Conservation (phyloP, 1,284 basidiomycete genomes). For the Macrocystidia cucumis region DNA sequence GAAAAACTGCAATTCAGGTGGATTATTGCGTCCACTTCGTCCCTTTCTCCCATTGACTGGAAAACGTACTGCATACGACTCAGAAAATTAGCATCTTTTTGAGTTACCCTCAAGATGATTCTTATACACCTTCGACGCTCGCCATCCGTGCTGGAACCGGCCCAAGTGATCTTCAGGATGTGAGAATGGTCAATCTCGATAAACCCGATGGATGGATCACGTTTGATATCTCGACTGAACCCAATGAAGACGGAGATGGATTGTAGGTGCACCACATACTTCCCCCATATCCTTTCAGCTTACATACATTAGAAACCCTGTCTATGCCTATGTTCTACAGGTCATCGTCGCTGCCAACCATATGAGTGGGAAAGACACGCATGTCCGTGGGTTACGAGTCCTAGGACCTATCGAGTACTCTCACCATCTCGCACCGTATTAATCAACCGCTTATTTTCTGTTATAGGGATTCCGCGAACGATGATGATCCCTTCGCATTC, state of each 20-base stretch:
- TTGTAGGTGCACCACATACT: slow-evolving; percentile 52
- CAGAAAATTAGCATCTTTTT: slow-evolving; percentile 92
- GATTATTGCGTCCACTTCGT: slow-evolving; percentile 9
- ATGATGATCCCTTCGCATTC: slow-evolving; percentile 67
- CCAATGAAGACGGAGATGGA: slow-evolving; percentile 69
- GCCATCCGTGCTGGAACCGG: slow-evolving; percentile 90
- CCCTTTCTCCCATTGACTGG: not conserved
- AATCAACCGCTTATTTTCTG: not conserved
- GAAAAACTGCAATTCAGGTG: slow-evolving; percentile 86
- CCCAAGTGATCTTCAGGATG: slow-evolving; percentile 87
- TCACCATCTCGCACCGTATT: not conserved
- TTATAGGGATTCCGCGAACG: slow-evolving; percentile 34
- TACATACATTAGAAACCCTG: slow-evolving; percentile 77
- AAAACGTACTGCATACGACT: slow-evolving; percentile 2
- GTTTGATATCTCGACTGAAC: slow-evolving; percentile 79
- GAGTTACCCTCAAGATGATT: slow-evolving; percentile 86
- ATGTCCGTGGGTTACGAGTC: slow-evolving; percentile 84
- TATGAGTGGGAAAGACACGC: slow-evolving; percentile 98
- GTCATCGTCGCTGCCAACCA: slow-evolving; percentile 91
- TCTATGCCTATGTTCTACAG: slow-evolving; percentile 87
- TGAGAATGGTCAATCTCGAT: slow-evolving; percentile 76
- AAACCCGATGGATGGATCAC: slow-evolving; percentile 96
- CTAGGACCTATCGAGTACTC: slow-evolving; percentile 78
- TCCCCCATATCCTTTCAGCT: not conserved
- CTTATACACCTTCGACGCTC: slow-evolving; percentile 92